Evolutionary conservation across 1,139 yeast genomes (phyloP).

Genomic region (Ogataea hybrid): DNA sequence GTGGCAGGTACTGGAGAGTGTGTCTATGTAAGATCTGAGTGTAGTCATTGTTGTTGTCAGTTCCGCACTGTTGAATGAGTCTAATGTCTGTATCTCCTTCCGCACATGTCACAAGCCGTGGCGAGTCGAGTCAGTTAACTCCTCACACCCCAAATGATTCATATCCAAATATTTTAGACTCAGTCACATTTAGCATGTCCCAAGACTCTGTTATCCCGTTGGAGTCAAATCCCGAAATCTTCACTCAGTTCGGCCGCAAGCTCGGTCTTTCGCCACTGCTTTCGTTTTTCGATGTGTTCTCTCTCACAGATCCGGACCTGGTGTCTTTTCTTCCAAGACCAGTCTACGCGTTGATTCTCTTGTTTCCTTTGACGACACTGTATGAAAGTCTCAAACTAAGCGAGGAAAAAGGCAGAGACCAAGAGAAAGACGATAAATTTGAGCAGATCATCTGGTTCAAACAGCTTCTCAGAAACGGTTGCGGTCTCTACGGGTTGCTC

Average conservation of each 20-base stretch:
- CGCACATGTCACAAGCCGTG: no score
- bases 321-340: constrained; percentile 83
- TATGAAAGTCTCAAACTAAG: constrained; percentile 53
- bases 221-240: constrained; percentile 87
- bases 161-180: neutral
- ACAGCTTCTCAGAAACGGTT: constrained; percentile 85
- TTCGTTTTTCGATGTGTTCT: constrained; percentile 77
- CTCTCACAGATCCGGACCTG: constrained; percentile 77
- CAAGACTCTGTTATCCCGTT: constrained; percentile 65
- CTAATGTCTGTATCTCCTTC: no score
- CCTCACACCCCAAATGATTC: no score
- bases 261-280: constrained; percentile 65
- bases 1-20: no score
- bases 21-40: no score
- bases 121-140: no score
- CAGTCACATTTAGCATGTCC: constrained; percentile 1
- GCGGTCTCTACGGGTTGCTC: constrained; percentile 87
- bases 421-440: constrained; percentile 12
- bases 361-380: constrained; percentile 72
- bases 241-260: constrained; percentile 64
- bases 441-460: constrained; percentile 60
- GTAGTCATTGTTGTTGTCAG: no score
- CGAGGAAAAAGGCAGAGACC: constrained; percentile 25
- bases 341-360: constrained; percentile 64
- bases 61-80: no score